Base-by-base conservation (phyloP, 1,284 basidiomycete species). In the Ustilago vetiveriae region DNA sequence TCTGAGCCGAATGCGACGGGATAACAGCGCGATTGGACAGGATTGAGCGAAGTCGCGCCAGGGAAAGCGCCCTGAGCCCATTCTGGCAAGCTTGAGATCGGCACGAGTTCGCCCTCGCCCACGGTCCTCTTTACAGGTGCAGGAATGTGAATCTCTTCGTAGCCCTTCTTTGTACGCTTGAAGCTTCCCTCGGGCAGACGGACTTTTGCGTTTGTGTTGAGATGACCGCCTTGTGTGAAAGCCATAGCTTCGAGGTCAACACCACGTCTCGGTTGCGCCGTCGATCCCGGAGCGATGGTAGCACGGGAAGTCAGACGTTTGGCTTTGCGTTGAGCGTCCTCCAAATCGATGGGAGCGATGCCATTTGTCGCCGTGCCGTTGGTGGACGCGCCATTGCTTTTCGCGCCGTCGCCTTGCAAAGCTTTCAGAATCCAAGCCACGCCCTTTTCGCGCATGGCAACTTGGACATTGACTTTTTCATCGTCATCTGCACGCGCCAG, bases 161-260 rank as follows among this genome's bases (percentile, higher is more conserved):
- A 98, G 0, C 95, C 94, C 83, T 98, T 98, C 83, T 91, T 90
- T 26, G 91, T 88, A 27, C 94, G 90, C 85, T 98, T 98, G 88
- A 98, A 95, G 26, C 93, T 97, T 5, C 95, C 96, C 45, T 97
- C 92, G 0, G 95, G 96, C 6, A 98, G 88, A 79, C 94, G 96
- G 83, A 92, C 93, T 84, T 97, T 98, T 83, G 98, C 96, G 84
- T 97, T 96, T 19, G 93, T 92, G 92, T 98, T 98, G 66, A 98
- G 85, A 71, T 97, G 94, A 0, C 92, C 93, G 22, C 95, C 96
- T 79, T 98, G 94, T 45, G 89, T 89, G 84, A 98, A 98, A 13
- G 92, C 90, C 90, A 98, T 92, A 50, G 89, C 88, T 78, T 97
- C 94, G 50, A 99, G 86, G 82, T 98, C 96, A 36, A 98, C 87